Base-by-base conservation (phyloP, 2,329 filamentous ascomycete species). In the Exophiala aquamarina region DNA sequence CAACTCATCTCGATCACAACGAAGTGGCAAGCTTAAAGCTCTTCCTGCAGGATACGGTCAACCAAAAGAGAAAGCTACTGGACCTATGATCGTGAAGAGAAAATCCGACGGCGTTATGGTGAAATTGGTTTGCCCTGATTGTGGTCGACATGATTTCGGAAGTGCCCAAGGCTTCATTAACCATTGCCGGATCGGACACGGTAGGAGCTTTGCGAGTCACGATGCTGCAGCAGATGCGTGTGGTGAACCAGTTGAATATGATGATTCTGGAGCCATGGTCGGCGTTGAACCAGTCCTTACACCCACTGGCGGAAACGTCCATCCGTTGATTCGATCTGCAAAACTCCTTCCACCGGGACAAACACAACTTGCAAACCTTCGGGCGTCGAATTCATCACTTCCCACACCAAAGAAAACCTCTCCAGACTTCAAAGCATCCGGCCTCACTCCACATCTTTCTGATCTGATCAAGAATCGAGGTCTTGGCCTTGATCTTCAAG, bases 141-240 rank as follows among this genome's bases (percentile, higher is more conserved):
- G 93, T 68, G 79, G 89, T 40, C 81, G 92, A 55, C 88, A 89
- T 65, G 89, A 96, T 66, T 97, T 97, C 63, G 91, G 87, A 46
- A 97, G 91, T 71, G 94, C 91, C 0, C 93, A 97, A 68, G 93
- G 93, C n/a, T 97, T 97, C 70, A 93, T 98, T 72, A 98, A 98
- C 64, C 93, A 98, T 65, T 97, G 92, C 66, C 89, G 93, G 47
- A 97, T 98, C 60, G 90, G 91, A 19, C 93, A 98, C 70, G 87
- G 86, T 64, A 81, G 89, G 49, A 90, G 94, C 55, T 97, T 91
- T 74, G 92, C 95, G 70, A 96, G 89, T 60, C 93, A 98, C 63
- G 92, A 97, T 66, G 89, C 91, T 62, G 93, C 93, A 53, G 93
- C 92, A 26, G 78, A 91, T 46, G 86, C 87, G 50, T 94, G 89